Evolutionary conservation across 257 asterid species (phyloP), one percentile per base, ranked within the genome.

Genomic region (Eucommia ulmoides): DNA sequence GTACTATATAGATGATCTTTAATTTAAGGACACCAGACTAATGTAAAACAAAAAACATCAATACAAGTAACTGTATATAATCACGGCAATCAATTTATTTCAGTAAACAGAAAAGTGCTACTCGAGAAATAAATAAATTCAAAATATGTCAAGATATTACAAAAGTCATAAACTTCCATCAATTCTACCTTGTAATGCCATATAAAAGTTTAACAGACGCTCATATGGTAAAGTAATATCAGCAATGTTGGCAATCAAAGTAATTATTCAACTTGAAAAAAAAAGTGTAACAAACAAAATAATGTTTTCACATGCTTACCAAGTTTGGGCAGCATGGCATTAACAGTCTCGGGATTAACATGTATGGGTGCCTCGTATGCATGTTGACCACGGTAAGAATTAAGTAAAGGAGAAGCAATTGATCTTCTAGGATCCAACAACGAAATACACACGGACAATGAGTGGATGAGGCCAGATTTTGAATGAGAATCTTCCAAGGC

Each of bases 261-360:
- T n/a, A n/a, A n/a, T n/a, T n/a, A n/a, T n/a, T n/a, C n/a, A n/a
- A 35, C 11, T 35, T 3, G 44, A 35, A 18, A 35, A 10, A 3
- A 3, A 26, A 4, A 9, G 44, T 10, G 11, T 4, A 0, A 11
- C 16, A 3, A 10, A 35, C 11, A 9, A 35, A 55, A 52, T 35
- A 14, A 23, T 41, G 52, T 48, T 38, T 58, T 51, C 33, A 3
- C 33, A 68, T 49, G 17, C 54, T 63, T 53, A 87, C 99, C 86
- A 64, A 91, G 94, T 75, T 78, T 83, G 7, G 99, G 98, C 53
- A 91, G 89, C 96, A 91, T 86, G 44, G 99, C 95, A 74, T 79
- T 76, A 47, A 91, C 78, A 26, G 99, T 86, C 21, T 91, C 99
- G 24, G 89, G 82, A 75, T 79, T 64, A 54, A 83, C 95, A 65